Percentiles rank a stretch among this genome's conserved stretches.
phyloP scores from a whole-genome alignment of 2,329 filamentous ascomycete species.

The Akanthomyces dipterigenus region DNA sequence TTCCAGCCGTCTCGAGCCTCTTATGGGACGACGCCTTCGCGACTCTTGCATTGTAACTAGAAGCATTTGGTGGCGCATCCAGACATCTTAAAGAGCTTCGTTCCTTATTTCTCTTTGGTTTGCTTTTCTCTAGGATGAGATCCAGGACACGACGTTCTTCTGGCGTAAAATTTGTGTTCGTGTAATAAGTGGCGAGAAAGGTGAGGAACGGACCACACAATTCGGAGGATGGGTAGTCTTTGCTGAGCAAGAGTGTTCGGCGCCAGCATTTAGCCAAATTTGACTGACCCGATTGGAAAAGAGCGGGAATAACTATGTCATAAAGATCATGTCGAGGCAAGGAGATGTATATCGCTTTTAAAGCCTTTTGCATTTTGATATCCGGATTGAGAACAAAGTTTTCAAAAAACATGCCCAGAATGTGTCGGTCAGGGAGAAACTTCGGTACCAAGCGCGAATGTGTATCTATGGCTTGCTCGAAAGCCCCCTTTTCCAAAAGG shows the following conservation, averaged over 20 bases:
- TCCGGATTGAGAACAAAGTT: constrained; percentile 34
- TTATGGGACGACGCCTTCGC: too few species aligned
- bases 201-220: constrained; percentile 41
- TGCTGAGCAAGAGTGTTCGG: constrained; percentile 29
- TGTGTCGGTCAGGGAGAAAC: constrained; percentile 35
- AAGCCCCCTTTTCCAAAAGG: constrained; percentile 30
- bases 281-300: constrained; percentile 42
- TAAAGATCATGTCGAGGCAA: constrained; percentile 40
- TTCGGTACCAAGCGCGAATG: constrained; percentile 37
- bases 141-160: constrained; percentile 26
- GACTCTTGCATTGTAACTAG: background rate
- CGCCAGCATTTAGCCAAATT: constrained; percentile 43
- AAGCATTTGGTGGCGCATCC: background rate
- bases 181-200: constrained; percentile 41
- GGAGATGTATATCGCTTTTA: constrained; percentile 39
- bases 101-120: background rate
- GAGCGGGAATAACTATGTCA: constrained; percentile 43
- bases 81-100: background rate
- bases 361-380: constrained; percentile 29
- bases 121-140: background rate
- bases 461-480: constrained; percentile 34
- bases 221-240: constrained; percentile 35
- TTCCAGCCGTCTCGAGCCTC: background rate
- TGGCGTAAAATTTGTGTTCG: constrained; percentile 28
- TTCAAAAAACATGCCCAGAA: constrained; percentile 37